phyloP scores from a whole-genome alignment of 306 rosid species.

The Casuarina glauca region DNA sequence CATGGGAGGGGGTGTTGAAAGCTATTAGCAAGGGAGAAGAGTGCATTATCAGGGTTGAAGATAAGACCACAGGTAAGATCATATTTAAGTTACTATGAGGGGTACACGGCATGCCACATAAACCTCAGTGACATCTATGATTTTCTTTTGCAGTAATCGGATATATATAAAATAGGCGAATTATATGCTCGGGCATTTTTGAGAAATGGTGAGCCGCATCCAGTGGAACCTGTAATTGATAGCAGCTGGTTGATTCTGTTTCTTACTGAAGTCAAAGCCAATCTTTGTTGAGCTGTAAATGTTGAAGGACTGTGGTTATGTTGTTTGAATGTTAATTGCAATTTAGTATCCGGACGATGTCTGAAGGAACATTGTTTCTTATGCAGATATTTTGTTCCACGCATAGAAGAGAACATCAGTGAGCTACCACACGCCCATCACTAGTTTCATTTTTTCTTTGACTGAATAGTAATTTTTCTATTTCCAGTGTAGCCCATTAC shows the following conservation, averaged over 20 bases:
- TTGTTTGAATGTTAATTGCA: conserved; percentile 23
- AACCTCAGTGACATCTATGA: not conserved
- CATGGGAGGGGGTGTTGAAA: no score
- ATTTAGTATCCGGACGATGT: conserved; percentile 20
- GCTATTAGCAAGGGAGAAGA: no score
- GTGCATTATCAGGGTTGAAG: conserved; percentile 45
- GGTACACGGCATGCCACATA: conserved; percentile 6
- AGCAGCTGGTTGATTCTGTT: conserved; percentile 84
- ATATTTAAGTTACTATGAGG: conserved; percentile 24
- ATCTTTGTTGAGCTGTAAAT: not conserved
- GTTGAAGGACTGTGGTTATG: not conserved
- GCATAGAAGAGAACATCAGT: conserved; percentile 95
- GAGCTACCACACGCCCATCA: conserved; percentile 33
- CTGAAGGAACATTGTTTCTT: conserved; percentile 19
- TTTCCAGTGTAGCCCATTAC: not conserved
- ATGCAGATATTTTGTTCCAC: conserved; percentile 96
- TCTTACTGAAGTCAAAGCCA: not conserved
- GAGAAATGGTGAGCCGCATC: conserved; percentile 92
- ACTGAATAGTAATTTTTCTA: not conserved
- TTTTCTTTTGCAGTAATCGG: conserved; percentile 12
- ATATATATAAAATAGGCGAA: conserved; percentile 62
- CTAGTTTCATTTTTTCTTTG: conserved; percentile 20
- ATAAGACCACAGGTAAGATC: conserved; percentile 73
- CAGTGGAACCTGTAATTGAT: conserved; percentile 95
- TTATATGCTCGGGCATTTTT: conserved; percentile 96